These are phyloP conservation scores for Persicaria maculosa DNA, from an alignment of 148 eudicot species.

Conservation along the genomic window DNA sequence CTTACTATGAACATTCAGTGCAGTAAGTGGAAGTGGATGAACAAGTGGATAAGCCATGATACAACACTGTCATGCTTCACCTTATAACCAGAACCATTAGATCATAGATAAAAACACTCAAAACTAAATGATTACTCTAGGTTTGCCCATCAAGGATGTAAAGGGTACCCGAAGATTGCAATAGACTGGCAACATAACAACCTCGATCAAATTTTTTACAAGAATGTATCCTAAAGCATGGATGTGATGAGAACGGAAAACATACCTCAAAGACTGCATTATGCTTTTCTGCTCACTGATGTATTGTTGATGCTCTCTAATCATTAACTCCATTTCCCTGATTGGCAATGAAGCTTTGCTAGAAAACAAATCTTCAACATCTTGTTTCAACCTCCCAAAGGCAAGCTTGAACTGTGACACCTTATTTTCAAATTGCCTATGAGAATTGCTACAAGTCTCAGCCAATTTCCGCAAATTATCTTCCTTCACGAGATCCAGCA, in stretches of 20 bases:
- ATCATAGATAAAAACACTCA: neutral
- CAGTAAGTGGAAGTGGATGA: neutral
- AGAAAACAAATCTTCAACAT: slow-evolving; percentile 68
- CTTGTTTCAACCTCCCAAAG: slow-evolving; percentile 73
- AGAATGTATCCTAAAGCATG: neutral
- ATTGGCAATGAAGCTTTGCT: slow-evolving; percentile 58
- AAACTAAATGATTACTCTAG: slow-evolving; percentile 1
- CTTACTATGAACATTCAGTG: neutral
- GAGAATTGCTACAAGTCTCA: slow-evolving; percentile 72
- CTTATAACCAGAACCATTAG: neutral
- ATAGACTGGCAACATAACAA: neutral
- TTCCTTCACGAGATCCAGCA: slow-evolving; percentile 89
- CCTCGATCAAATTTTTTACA: neutral
- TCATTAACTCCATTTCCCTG: slow-evolving; percentile 56
- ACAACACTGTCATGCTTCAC: neutral
- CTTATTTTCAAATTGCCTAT: slow-evolving; percentile 80
- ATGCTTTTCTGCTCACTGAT: slow-evolving; percentile 72
- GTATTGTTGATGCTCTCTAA: slow-evolving; percentile 52
- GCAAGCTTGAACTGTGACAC: slow-evolving; percentile 86
- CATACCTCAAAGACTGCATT: slow-evolving; percentile 90
- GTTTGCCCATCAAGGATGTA: neutral
- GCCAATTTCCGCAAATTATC: slow-evolving; percentile 61
- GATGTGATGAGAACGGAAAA: slow-evolving; percentile 14
- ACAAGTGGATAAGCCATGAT: neutral
- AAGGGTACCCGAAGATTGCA: neutral